These are phyloP conservation scores for Alternaria arborescens DNA, from an alignment of 2,329 filamentous ascomycete species.

Conservation along the genomic window DNA sequence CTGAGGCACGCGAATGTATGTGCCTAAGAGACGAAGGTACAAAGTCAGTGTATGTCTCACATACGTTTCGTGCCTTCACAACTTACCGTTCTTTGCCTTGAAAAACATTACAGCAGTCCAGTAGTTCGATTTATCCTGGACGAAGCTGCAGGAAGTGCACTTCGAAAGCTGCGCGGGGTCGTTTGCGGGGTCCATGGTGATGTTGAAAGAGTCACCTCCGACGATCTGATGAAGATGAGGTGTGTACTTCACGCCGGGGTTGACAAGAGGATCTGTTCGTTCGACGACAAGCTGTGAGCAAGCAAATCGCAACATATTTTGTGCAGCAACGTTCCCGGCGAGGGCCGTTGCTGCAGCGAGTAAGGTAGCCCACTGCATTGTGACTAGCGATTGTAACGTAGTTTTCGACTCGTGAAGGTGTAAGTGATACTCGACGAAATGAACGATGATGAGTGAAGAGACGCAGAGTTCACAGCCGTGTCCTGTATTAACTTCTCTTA, in stretches of 20 bases:
- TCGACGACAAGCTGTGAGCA: conserved; percentile 49
- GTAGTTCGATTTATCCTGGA: conserved; percentile 47
- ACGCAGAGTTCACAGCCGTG: conserved; percentile 21
- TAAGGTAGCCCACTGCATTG: conserved; percentile 43
- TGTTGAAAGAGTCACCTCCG: conserved; percentile 45
- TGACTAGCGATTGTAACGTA: conserved; percentile 14
- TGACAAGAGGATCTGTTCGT: conserved; percentile 45
- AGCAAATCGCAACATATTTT: conserved; percentile 46
- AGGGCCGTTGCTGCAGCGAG: conserved; percentile 33
- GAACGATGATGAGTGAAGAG: conserved; percentile 27
- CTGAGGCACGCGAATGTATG: conserved; percentile 43
- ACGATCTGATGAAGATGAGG: conserved; percentile 49
- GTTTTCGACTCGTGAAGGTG: background rate
- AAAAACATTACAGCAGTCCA: conserved; percentile 52
- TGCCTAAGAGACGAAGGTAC: background rate
- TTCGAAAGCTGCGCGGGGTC: conserved; percentile 37
- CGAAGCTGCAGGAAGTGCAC: conserved; percentile 46
- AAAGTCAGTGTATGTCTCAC: background rate
- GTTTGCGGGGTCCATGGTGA: conserved; percentile 44
- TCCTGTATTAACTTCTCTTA: conserved; percentile 37
- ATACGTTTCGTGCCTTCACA: background rate
- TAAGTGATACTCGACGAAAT: background rate
- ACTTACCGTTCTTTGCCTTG: conserved; percentile 43
- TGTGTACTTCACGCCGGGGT: conserved; percentile 47
- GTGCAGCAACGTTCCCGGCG: conserved; percentile 34